Conservation (phyloP, 768 basidiomycete genomes). For the Suillus decipiens region DNA sequence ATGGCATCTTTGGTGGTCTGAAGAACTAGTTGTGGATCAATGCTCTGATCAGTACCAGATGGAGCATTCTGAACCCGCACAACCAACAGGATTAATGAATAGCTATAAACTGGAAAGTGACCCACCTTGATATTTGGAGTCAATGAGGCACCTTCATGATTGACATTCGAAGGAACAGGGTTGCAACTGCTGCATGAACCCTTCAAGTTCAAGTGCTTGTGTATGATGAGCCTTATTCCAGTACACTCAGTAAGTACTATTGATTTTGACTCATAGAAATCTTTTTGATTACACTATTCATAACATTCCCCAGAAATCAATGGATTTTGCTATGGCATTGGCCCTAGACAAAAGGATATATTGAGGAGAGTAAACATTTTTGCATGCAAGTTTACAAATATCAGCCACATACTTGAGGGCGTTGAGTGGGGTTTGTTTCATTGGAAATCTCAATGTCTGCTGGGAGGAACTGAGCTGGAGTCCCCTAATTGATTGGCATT, state of each 20-base stretch:
- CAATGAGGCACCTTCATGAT: neutral
- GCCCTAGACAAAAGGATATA: neutral
- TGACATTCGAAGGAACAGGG: neutral
- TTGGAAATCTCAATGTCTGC: neutral
- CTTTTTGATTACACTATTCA: neutral
- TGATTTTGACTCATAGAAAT: no score
- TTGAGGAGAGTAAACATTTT: neutral
- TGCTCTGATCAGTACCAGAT: no score
- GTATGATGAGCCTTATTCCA: no score
- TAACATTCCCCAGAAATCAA: neutral
- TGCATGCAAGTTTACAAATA: neutral
- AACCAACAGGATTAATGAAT: neutral
- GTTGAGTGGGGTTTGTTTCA: neutral
- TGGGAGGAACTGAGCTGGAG: neutral
- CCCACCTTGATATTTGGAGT: neutral
- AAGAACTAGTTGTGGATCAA: neutral
- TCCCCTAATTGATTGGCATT: neutral
- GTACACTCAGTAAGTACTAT: no score
- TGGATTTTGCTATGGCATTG: neutral
- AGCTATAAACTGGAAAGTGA: neutral
- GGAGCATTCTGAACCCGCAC: neutral
- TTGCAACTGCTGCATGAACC: neutral
- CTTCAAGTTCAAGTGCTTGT: neutral
- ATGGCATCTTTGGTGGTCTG: neutral
- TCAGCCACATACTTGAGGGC: neutral